A percentile compares a stretch with the other conserved stretches of the same genome.
Conservation (phyloP, 2,329 filamentous ascomycete genomes). For the Diaporthe aspalathi region DNA sequence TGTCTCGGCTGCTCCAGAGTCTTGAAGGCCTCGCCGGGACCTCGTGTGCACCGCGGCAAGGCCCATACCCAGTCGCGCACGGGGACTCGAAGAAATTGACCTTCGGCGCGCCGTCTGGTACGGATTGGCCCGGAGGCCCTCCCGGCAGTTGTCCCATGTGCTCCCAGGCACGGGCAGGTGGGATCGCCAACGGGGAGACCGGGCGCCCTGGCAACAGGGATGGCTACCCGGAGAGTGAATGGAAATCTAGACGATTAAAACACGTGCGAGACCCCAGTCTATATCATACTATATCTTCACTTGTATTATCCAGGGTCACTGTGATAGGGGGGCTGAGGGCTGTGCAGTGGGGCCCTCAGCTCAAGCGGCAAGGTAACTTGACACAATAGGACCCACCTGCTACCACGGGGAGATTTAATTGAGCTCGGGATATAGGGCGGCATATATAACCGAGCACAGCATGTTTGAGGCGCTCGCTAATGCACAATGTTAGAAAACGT, state of each 20-base stretch:
- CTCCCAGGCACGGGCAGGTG: slow-evolving; percentile 1
- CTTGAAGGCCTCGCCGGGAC: slow-evolving; percentile 24
- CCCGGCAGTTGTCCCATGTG: slow-evolving; percentile 4
- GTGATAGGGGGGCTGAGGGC: slow-evolving; percentile 12
- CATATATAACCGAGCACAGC: background rate
- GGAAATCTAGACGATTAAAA: slow-evolving; percentile 6
- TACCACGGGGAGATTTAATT: slow-evolving; percentile 10
- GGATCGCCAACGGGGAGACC: slow-evolving; percentile 24
- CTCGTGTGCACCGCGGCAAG: background rate
- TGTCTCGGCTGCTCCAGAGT: background rate
- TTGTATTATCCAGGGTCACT: slow-evolving; percentile 2
- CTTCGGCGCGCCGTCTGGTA: background rate
- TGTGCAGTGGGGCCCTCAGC: slow-evolving; percentile 5
- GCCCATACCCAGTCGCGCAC: slow-evolving; percentile 25
- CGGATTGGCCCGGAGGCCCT: slow-evolving; percentile 15
- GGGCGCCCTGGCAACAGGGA: slow-evolving; percentile 18
- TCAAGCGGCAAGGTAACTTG: slow-evolving; percentile 5
- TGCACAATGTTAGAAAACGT: background rate
- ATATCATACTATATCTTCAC: slow-evolving; percentile 1
- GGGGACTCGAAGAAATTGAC: slow-evolving; percentile 12
- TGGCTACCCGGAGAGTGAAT: background rate
- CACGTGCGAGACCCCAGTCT: slow-evolving; percentile 10
- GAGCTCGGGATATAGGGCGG: slow-evolving; percentile 25
- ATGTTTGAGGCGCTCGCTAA: background rate
- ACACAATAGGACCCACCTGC: slow-evolving; percentile 5